A percentile compares a stretch with the other conserved stretches of the same genome.
phyloP scores from a whole-genome alignment of 1,284 basidiomycete species.

The Ganoderma sp. region DNA sequence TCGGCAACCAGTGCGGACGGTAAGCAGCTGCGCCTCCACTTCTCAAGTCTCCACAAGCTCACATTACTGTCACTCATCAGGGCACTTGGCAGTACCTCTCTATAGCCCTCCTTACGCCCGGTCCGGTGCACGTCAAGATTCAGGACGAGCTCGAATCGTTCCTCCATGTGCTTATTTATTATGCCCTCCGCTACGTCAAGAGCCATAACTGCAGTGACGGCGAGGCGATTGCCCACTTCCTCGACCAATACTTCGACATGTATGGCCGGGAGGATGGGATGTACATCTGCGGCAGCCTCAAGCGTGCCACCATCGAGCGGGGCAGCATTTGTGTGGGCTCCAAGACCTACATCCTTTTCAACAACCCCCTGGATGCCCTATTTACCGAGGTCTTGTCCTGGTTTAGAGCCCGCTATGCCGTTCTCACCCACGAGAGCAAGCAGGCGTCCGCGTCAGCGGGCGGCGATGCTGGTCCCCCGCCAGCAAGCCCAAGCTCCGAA shows the following conservation, averaged over 20 bases:
- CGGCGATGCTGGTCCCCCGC: too few relatives aligned
- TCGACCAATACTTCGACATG: conserved; percentile 21
- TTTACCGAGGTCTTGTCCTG: conserved; percentile 6
- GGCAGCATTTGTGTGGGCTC: not conserved
- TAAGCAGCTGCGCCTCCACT: not conserved
- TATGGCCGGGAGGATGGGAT: not conserved
- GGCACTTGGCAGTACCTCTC: conserved; percentile 27
- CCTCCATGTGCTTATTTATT: conserved; percentile 24
- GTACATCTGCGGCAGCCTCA: not conserved
- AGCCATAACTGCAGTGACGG: conserved; percentile 4
- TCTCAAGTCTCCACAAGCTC: not conserved
- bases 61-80: not conserved
- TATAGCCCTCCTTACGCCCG: conserved; percentile 6
- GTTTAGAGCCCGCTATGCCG: conserved; percentile 18
- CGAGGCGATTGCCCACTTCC: conserved; percentile 4
- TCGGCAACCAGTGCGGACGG: conserved; percentile 18
- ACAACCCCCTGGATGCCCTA: conserved; percentile 12
- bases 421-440: not conserved
- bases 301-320: not conserved
- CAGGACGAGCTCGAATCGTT: conserved; percentile 27
- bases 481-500: not conserved
- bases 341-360: not conserved
- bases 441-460: too few relatives aligned
- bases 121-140: conserved; percentile 6
- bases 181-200: conserved; percentile 20